A percentile compares a stretch with the other conserved stretches of the same genome.
phyloP scores from a whole-genome alignment of 306 rosid species.

The Acmispon strigosus region DNA sequence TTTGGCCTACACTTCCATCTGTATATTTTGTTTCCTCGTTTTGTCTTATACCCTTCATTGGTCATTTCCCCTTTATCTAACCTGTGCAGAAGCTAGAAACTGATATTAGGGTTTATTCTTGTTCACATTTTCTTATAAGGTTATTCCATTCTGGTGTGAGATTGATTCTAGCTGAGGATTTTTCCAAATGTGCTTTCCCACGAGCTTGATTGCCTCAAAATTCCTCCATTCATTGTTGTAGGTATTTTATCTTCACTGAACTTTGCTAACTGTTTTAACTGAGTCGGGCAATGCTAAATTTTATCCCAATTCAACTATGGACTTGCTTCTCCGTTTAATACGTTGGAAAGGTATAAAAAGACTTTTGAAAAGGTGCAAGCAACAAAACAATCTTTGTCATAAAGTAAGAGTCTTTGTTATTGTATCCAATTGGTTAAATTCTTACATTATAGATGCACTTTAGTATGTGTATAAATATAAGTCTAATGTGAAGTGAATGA shows the following conservation, averaged over 20 bases:
- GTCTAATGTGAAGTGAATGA: no score
- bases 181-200: background rate
- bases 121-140: background rate
- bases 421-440: no score
- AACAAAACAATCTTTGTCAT: no score
- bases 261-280: background rate
- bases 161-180: background rate
- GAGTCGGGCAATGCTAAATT: background rate
- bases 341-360: no score
- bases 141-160: background rate
- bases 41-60: background rate
- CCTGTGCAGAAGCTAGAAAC: slow-evolving; percentile 19
- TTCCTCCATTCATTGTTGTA: background rate
- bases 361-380: no score
- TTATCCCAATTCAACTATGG: no score
- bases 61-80: background rate
- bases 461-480: no score
- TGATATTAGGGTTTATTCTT: slow-evolving; percentile 12
- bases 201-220: background rate
- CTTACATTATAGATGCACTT: no score
- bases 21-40: slow-evolving; percentile 2
- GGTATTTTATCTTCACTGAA: no score
- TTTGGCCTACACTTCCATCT: slow-evolving; percentile 7
- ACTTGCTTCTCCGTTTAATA: no score
- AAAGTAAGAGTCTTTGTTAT: no score